Conservation (phyloP, 177 flowering plant genomes). For the Telopea speciosissima region DNA sequence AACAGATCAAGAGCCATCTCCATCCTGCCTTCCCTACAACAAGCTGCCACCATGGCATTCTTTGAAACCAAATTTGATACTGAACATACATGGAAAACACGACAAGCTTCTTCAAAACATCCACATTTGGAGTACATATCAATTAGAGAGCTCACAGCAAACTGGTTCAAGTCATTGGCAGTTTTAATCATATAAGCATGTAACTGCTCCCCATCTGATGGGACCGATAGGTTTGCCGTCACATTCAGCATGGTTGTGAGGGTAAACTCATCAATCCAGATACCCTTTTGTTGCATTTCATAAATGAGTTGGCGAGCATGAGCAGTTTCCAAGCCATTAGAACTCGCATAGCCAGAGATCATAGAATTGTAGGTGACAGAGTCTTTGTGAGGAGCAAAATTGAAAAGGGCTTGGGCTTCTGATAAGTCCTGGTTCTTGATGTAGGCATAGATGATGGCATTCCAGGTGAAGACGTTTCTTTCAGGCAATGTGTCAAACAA, state of each 20-base stretch:
- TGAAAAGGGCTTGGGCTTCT: constrained; percentile 43
- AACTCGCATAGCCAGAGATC: constrained; percentile 50
- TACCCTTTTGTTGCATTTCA: constrained; percentile 35
- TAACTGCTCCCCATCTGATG: constrained; percentile 47
- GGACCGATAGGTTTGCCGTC: constrained; percentile 32
- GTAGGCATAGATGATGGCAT: constrained; percentile 53
- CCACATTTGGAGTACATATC: constrained; percentile 89
- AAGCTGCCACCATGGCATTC: constrained; percentile 83
- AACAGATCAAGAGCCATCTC: constrained; percentile 50
- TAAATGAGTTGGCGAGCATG: constrained; percentile 46
- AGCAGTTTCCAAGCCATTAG: constrained; percentile 32
- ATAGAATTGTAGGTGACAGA: constrained; percentile 71
- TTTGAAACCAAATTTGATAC: constrained; percentile 43
- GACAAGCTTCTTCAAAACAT: constrained; percentile 37
- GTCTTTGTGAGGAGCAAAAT: constrained; percentile 45
- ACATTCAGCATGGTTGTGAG: constrained; percentile 64
- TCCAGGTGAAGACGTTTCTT: constrained; percentile 72
- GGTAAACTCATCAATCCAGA: constrained; percentile 53
- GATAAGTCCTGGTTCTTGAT: constrained; percentile 37
- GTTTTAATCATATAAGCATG: constrained; percentile 68
- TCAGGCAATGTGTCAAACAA: constrained; percentile 78
- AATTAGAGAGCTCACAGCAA: constrained; percentile 53
- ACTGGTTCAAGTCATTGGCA: constrained; percentile 38
- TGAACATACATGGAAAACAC: constrained; percentile 35
- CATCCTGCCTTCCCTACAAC: constrained; percentile 65